Evolutionary conservation across 139 green algal genomes (phyloP), one percentile per base, ranked within the genome.

Genomic region (Closterium sp.): DNA sequence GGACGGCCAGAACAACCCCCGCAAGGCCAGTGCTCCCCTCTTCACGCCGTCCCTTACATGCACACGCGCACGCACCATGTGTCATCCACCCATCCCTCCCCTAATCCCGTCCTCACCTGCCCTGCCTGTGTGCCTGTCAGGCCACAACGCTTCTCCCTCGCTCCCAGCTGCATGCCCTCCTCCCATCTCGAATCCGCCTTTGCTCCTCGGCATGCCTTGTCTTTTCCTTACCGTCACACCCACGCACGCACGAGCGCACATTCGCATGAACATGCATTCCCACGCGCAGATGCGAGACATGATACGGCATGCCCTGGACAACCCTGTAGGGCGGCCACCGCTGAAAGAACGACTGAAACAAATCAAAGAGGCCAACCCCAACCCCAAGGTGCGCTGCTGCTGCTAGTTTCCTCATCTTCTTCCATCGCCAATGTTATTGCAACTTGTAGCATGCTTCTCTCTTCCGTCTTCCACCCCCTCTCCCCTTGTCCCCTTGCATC

Each of bases 261-360:
- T 23, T 2, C 21, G 32, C 31, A 87, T 35, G 31, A 16, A 76
- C 12, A 55, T 76, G 25, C 55, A 76, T 28, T 16, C 4, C 16
- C 2, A 21, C 28, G 83, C 64, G 31, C 84, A 93, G 92, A 84
- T 94, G 91, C 30, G 84, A 7, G 90, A 28, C 34, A 95, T 95
- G 93, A 35, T 95, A 34, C 19, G n/a, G 32, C 9, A 86, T 3
- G 93, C 93, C 1, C 30, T 95, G 23, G 36, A 95, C 84, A 90
- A 95, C 33, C 93, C 93, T 12, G 83, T 94, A 12, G 92, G 92
- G 21, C 69, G 28, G 84, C 33, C 31, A 4, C 87, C 91, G 12
- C 88, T 94, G 6, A 31, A 84, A 3, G 88, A 88, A 34, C 87
- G 85, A 25, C 84, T 94, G 34, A 84, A 69, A 9, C 28, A 28